A percentile compares a stretch with the other conserved stretches of the same genome.
phyloP scores from a whole-genome alignment of 148 eudicot genomes.

The Rhododendron ferrugineum region DNA sequence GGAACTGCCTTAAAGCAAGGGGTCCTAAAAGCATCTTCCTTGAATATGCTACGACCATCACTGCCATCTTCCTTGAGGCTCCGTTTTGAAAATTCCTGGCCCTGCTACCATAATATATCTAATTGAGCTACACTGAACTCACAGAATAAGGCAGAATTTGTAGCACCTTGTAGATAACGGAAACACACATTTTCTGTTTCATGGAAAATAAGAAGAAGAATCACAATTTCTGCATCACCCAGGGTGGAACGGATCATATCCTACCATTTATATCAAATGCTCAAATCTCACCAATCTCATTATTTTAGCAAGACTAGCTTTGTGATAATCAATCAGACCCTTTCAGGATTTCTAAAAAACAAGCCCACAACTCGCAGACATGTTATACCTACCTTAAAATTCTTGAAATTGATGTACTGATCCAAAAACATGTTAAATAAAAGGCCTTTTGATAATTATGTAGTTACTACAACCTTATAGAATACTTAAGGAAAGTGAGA shows the following conservation, averaged over 20 bases:
- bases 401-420: neutral
- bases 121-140: neutral
- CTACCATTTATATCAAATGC: neutral
- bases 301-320: neutral
- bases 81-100: constrained; percentile 25
- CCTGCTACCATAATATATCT: constrained; percentile 12
- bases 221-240: neutral
- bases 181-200: neutral
- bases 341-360: neutral
- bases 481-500: neutral
- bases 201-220: constrained; percentile 5
- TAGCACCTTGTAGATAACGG: neutral
- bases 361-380: neutral
- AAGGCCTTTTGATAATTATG: neutral
- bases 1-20: constrained; percentile 65
- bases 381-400: neutral
- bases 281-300: neutral
- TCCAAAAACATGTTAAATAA: neutral
- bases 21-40: constrained; percentile 67
- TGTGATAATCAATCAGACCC: neutral
- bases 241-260: neutral
- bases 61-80: constrained; percentile 34
- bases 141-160: neutral
- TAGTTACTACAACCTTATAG: neutral
- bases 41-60: constrained; percentile 28